Evolutionary conservation across 208 protist genomes (phyloP).

Genomic region (Leishmania mexicana): DNA sequence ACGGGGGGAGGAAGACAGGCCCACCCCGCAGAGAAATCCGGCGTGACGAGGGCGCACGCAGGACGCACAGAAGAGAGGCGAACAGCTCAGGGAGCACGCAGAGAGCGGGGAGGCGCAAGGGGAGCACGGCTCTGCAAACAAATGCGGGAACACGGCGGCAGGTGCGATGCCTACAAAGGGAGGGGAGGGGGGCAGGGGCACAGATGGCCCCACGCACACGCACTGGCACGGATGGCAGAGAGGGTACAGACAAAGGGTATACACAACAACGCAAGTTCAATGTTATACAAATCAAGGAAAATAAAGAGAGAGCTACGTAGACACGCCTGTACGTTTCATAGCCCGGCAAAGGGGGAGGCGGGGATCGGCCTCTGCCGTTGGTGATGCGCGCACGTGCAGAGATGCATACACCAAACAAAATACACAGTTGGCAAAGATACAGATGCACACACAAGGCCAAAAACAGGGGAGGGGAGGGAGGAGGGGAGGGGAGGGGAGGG

Average conservation of each 20-base stretch:
- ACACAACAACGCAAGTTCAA: neutral
- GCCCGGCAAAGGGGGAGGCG: too few species aligned
- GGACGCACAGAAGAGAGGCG: neutral
- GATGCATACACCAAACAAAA: conserved; percentile 13
- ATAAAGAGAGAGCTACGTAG: too few species aligned
- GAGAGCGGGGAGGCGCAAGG: neutral
- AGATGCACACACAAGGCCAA: neutral
- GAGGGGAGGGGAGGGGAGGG: neutral
- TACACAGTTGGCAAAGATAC: neutral
- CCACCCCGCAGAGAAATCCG: too few species aligned
- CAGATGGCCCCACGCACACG: neutral
- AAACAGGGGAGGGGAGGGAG: neutral
- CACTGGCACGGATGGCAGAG: neutral
- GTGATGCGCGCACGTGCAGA: neutral
- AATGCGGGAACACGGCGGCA: too few species aligned
- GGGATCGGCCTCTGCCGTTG: too few species aligned
- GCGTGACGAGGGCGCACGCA: neutral
- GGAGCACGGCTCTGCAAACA: too few species aligned
- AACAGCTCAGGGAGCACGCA: neutral
- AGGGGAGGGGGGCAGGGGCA: neutral
- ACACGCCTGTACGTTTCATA: too few species aligned
- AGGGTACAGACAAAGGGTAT: neutral
- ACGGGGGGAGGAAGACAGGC: neutral
- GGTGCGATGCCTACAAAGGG: too few species aligned
- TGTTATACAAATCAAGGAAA: neutral